Conservation (phyloP, 2,329 filamentous ascomycete species). For the Tympanopsis confertula region DNA sequence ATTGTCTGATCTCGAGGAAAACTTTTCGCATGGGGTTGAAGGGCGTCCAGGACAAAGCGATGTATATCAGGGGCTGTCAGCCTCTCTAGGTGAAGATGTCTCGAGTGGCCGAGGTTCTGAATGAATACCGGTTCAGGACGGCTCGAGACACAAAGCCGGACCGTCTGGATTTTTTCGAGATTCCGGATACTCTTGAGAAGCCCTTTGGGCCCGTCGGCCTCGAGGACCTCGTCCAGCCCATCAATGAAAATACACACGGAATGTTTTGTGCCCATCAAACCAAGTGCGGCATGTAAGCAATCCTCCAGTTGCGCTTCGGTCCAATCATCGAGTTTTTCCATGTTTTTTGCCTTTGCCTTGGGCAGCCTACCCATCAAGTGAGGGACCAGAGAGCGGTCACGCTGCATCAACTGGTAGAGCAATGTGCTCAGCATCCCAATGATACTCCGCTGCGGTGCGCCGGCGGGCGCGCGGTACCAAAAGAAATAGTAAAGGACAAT, state of each 20-base stretch:
- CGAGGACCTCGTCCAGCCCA: conserved; percentile 7
- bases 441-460: no score
- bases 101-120: not conserved
- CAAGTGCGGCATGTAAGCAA: conserved; percentile 1
- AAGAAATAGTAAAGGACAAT: conserved; percentile 7
- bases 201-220: conserved; percentile 1
- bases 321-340: no score
- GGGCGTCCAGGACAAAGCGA: conserved; percentile 5
- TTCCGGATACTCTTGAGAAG: conserved; percentile 2
- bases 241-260: conserved; percentile 7
- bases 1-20: conserved; percentile 2
- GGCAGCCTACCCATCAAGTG: no score
- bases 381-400: no score
- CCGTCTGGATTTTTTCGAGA: conserved; percentile 2
- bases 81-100: no score
- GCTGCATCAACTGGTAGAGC: no score
- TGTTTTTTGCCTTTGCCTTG: no score
- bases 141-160: conserved; percentile 4
- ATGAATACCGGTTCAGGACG: conserved; percentile 2
- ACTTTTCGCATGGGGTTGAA: conserved; percentile 1
- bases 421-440: no score
- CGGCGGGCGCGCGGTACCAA: conserved; percentile 4
- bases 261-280: not conserved
- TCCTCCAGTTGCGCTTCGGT: conserved; percentile 4
- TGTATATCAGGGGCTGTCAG: conserved; percentile 3